Percentiles rank a stretch among this genome's conserved stretches.
Evolutionary conservation across 2,329 filamentous ascomycete genomes (phyloP).

Genomic region (Dothistroma pini): DNA sequence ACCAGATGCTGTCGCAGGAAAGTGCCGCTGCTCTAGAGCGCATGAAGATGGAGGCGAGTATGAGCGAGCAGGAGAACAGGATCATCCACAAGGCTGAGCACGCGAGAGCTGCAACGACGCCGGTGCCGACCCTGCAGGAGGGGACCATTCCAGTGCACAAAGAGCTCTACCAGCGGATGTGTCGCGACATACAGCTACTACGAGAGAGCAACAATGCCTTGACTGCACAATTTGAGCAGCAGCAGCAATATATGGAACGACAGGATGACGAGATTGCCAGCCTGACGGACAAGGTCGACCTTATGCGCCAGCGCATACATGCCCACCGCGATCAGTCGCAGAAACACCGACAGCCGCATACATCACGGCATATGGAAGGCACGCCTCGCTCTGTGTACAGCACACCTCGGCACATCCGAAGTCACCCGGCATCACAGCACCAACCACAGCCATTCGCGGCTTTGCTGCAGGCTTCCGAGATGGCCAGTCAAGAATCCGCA

Average conservation of each 20-base stretch:
- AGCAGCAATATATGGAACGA: conserved; percentile 73
- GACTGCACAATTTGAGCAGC: conserved; percentile 62
- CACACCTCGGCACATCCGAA: conserved; percentile 32
- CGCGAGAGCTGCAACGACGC: conserved; percentile 51
- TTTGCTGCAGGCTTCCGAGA: conserved; percentile 68
- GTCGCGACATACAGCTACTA: conserved; percentile 55
- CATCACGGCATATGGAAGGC: conserved; percentile 51
- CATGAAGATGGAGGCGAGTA: conserved; percentile 85
- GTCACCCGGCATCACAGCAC: conserved; percentile 49
- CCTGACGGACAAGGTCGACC: conserved; percentile 70
- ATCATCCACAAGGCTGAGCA: conserved; percentile 73
- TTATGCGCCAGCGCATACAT: conserved; percentile 77
- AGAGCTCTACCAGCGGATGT: conserved; percentile 55
- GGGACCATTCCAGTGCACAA: conserved; percentile 40
- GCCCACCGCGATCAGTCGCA: conserved; percentile 88
- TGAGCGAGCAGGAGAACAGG: conserved; percentile 84
- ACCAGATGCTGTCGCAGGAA: conserved; percentile 78
- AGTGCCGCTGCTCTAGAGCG: conserved; percentile 81
- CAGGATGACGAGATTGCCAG: conserved; percentile 69
- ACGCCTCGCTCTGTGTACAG: conserved; percentile 48
- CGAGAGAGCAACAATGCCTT: conserved; percentile 64
- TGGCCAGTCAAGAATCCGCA: conserved; percentile 64
- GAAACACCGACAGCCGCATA: conserved; percentile 64
- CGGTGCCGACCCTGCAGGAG: conserved; percentile 44
- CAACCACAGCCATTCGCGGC: conserved; percentile 60